Evolutionary conservation across 2,329 filamentous ascomycete species (phyloP), one percentile per base, ranked within the genome.

Genomic region (Aspergillus novofumigatus): DNA sequence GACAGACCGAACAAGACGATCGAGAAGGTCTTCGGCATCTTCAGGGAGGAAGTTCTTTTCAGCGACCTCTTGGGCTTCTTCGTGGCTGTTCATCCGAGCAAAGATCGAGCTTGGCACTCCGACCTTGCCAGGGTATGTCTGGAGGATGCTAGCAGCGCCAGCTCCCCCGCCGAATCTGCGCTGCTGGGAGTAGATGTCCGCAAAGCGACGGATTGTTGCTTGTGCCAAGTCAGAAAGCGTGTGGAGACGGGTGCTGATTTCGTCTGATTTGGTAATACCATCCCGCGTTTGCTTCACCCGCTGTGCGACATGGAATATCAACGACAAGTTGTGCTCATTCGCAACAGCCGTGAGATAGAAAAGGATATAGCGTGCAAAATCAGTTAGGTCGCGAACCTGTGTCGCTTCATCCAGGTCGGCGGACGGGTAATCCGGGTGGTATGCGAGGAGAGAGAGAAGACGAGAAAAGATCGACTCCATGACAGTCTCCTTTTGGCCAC

Each of bases 271-370:
- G 25, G 83, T 82, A 59, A 97, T 85, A 11, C 85, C 89, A 71
- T 99, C 94, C 45, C 85, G 83, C 9, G 92, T 90, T 73, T 93
- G 90, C 79, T 99, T 99, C 54, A 96, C 88, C 9, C 92, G 86
- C 74, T 97, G 92, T 11, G 92, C 92, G 60, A 97, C 90, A 72
- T 94, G 91, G 78, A 90, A 94, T 44, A 99, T 92, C 59, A 96
- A 79, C 0, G 90, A 89, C 17, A 97, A 81, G 66, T 97, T 99
- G 48, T 90, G 85, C 71, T 96, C 90, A 0, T 87, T 93, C 9
- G 91, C 91, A 20, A 97, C 86, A 41, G 87, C 86, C 60, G 83
- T 86, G 49, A 97, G 80, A 70, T 96, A 99, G 76, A 93, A 97
- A 45, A 97, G 73, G 57, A 99, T 86, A 72, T 97, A 99, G 65